These are phyloP conservation scores for Aspergillus ustus DNA, from an alignment of 2,329 filamentous ascomycete species.

Conservation along the genomic window DNA sequence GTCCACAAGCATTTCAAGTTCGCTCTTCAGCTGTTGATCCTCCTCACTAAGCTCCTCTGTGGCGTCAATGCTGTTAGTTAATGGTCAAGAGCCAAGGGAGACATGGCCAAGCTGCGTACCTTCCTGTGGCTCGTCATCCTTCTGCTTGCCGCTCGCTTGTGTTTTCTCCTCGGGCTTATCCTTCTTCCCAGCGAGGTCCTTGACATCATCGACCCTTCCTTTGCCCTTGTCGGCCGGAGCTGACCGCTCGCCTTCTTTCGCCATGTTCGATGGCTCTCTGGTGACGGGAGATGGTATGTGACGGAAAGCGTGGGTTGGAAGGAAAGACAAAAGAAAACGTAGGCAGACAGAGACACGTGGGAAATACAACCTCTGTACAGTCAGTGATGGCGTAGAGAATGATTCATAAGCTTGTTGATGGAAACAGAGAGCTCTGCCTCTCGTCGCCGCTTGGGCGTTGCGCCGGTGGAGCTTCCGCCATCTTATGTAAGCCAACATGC, in stretches of 20 bases:
- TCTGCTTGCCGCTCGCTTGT: constrained; percentile 70
- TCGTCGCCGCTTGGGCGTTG: constrained; percentile 29
- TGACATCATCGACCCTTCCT: constrained; percentile 78
- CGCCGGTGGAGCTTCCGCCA: constrained; percentile 32
- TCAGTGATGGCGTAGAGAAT: constrained; percentile 25
- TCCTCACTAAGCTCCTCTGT: constrained; percentile 94
- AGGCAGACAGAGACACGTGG: constrained; percentile 21
- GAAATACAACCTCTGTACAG: constrained; percentile 21
- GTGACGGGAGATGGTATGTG: constrained; percentile 30
- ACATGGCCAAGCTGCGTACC: constrained; percentile 48
- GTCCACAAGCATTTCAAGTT: constrained; percentile 98
- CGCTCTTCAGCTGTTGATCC: constrained; percentile 96
- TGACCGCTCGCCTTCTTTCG: constrained; percentile 87
- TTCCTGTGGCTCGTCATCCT: constrained; percentile 71
- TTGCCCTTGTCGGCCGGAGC: constrained; percentile 93
- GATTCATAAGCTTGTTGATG: constrained; percentile 33
- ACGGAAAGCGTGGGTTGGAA: constrained; percentile 12
- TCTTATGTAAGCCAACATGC: constrained; percentile 30
- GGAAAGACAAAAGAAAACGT: constrained; percentile 8
- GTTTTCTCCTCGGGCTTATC: constrained; percentile 70
- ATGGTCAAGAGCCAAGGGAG: constrained; percentile 12
- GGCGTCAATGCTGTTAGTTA: constrained; percentile 41
- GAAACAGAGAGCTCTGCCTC: constrained; percentile 30
- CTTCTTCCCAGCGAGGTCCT: constrained; percentile 62
- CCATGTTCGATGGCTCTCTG: constrained; percentile 65